Evolutionary conservation across 805 yeast species (phyloP).

Genomic region (Ogataea nakhonphanomensis): DNA sequence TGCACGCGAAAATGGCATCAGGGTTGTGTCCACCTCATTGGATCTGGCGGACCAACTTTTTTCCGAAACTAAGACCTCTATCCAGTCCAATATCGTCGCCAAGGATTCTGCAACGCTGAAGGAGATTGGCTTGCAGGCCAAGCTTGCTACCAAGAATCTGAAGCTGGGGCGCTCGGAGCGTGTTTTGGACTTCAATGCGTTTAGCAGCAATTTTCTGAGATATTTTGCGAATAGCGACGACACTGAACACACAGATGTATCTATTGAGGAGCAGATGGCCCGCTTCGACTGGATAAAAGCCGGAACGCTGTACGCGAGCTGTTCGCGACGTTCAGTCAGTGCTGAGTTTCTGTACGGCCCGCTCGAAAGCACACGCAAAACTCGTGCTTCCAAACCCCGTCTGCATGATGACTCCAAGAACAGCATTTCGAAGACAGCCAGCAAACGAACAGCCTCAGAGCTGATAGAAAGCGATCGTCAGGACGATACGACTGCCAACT

Average conservation of each 20-base stretch:
- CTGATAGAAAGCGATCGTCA: slow-evolving; percentile 45
- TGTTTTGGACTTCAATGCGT: slow-evolving; percentile 47
- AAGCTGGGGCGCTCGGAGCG: slow-evolving; percentile 54
- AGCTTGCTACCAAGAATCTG: slow-evolving; percentile 58
- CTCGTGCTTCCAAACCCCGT: slow-evolving; percentile 32
- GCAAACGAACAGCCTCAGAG: slow-evolving; percentile 49
- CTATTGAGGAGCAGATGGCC: slow-evolving; percentile 22
- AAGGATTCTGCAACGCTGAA: slow-evolving; percentile 63
- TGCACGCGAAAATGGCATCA: slow-evolving; percentile 56
- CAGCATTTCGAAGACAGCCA: slow-evolving; percentile 48
- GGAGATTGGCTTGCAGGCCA: slow-evolving; percentile 59
- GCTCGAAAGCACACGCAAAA: slow-evolving; percentile 54
- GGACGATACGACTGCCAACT: slow-evolving; percentile 61
- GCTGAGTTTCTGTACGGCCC: slow-evolving; percentile 72
- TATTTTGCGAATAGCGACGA: slow-evolving; percentile 30
- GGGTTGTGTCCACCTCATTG: slow-evolving; percentile 43
- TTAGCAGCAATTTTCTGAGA: slow-evolving; percentile 39
- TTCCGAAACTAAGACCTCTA: slow-evolving; percentile 36
- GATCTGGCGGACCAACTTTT: slow-evolving; percentile 46
- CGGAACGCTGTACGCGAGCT: slow-evolving; percentile 48
- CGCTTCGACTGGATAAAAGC: slow-evolving; percentile 57
- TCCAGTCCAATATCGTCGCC: slow-evolving; percentile 43
- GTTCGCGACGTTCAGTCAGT: slow-evolving; percentile 46
- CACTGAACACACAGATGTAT: slow-evolving; percentile 20
- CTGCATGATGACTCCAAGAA: slow-evolving; percentile 42